Base-by-base conservation (phyloP, 352 stramenopile genomes). In the Pythium sukuiense region DNA sequence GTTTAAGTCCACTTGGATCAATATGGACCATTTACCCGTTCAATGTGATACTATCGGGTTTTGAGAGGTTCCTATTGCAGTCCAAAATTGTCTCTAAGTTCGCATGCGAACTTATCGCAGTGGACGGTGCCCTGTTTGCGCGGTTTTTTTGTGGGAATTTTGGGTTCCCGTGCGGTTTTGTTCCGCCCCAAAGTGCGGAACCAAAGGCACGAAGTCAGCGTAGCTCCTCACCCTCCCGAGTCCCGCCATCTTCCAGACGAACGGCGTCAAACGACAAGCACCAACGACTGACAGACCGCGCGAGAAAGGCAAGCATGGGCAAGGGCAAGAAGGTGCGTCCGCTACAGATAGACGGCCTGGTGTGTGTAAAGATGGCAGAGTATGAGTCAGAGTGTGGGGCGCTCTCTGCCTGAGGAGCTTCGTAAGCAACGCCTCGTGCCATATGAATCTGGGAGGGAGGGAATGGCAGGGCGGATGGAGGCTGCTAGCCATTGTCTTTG, bases 271-370 rank as follows among this genome's bases (percentile, higher is more conserved):
- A 48, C 20, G 20, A 24, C 20, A 24, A 24, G 20, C 20, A 24
- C 41, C 41, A 48, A 48, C 13, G 4, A 8, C 41, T 12, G 41
- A 14, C 0, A 48, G 41, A 48, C 41, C 16, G 16, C 41, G 20
- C 20, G 20, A 48, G 41, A 48, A 5, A 48, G 5, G 18, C 41
- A 48, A 48, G 41, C 41, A 48, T 48, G 41, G 41, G 41, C 41
- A 48, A 48, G 41, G 41, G 41, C 16, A 48, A 48, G 41, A 48
- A 48, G 41, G 41, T 48, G 41, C 41, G 41, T 48, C 41, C 16
- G 8, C 18, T n/a, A 6, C 6, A 14, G 41, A 26, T 24, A 48
- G 41, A 48, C 41, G 9, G 41, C 14, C 16, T 48, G 41, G 41
- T 7, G 26, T 48, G 41, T 45, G 37, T 45, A 24, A 24, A 24